Conservation (phyloP, 2,329 filamentous ascomycete genomes). For the Gaeumannomyces tritici region DNA sequence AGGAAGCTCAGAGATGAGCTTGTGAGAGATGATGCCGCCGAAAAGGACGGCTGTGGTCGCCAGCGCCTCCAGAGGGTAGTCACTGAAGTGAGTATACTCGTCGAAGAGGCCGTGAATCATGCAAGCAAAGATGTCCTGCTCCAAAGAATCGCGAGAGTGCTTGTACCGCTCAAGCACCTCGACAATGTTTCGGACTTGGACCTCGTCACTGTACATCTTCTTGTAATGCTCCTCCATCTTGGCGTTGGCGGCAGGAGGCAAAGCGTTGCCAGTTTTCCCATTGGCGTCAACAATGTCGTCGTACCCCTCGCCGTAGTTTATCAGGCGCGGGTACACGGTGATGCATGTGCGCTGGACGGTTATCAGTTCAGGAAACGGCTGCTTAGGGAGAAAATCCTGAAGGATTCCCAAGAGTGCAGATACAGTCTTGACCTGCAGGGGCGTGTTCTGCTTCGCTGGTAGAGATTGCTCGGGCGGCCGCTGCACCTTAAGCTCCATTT, state of each 20-base stretch:
- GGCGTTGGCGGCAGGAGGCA: constrained; percentile 69
- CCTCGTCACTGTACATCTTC: constrained; percentile 90
- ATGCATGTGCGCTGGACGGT: constrained; percentile 80
- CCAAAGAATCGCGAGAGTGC: constrained; percentile 68
- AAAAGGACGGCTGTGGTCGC: constrained; percentile 95
- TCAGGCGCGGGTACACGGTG: constrained; percentile 82
- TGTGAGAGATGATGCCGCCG: constrained; percentile 90
- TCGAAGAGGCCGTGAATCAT: constrained; percentile 98
- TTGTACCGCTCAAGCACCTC: constrained; percentile 81
- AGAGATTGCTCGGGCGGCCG: constrained; percentile 36
- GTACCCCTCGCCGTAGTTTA: constrained; percentile 91
- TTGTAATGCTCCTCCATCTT: constrained; percentile 98
- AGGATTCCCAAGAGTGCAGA: constrained; percentile 71
- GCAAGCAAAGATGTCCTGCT: constrained; percentile 93
- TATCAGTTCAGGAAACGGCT: constrained; percentile 59
- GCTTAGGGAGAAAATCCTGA: constrained; percentile 55
- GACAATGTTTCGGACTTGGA: constrained; percentile 78
- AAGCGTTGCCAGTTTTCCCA: constrained; percentile 67
- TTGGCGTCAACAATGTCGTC: constrained; percentile 88
- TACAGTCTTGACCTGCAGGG: constrained; percentile 77
- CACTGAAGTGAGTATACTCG: constrained; percentile 89
- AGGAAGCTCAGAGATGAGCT: constrained; percentile 80
- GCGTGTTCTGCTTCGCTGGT: constrained; percentile 60
- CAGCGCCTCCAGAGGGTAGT: constrained; percentile 91
- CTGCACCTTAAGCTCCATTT: constrained; percentile 68